A percentile compares a stretch with the other conserved stretches of the same genome.
Conservation (phyloP, 2,329 filamentous ascomycete species). For the Exophiala calicioides region DNA sequence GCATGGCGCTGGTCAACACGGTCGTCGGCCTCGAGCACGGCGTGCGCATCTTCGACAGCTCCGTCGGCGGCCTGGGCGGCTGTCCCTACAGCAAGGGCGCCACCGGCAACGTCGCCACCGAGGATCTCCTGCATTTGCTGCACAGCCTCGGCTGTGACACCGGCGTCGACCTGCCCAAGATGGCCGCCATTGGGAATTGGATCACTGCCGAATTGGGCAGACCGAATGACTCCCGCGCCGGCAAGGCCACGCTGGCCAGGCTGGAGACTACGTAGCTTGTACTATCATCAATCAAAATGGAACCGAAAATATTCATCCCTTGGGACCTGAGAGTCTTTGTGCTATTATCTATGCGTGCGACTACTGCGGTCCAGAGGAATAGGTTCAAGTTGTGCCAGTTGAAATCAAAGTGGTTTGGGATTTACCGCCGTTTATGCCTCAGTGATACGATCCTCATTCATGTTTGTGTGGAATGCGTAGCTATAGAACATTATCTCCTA, state of each 20-base stretch:
- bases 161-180: slow-evolving; percentile 57
- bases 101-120: slow-evolving; percentile 66
- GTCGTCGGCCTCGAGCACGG: slow-evolving; percentile 64
- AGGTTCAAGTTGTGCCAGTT: too few species aligned
- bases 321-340: too few species aligned
- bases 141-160: slow-evolving; percentile 63
- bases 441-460: too few species aligned
- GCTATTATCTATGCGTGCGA: too few species aligned
- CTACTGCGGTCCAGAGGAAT: too few species aligned
- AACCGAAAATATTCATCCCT: too few species aligned
- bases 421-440: too few species aligned
- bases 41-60: slow-evolving; percentile 63
- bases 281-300: too few species aligned
- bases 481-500: too few species aligned
- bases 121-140: slow-evolving; percentile 62
- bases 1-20: slow-evolving; percentile 64
- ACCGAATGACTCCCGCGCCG: slow-evolving; percentile 55
- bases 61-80: slow-evolving; percentile 64
- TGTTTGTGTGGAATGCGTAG: too few species aligned
- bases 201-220: slow-evolving; percentile 57
- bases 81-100: slow-evolving; percentile 67
- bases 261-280: slow-evolving; percentile 32
- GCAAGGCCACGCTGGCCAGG: slow-evolving; percentile 52
- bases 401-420: too few species aligned
- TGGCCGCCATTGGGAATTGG: slow-evolving; percentile 59